phyloP scores from a whole-genome alignment of 2,329 filamentous ascomycete species.

The Ciborinia camelliae region DNA sequence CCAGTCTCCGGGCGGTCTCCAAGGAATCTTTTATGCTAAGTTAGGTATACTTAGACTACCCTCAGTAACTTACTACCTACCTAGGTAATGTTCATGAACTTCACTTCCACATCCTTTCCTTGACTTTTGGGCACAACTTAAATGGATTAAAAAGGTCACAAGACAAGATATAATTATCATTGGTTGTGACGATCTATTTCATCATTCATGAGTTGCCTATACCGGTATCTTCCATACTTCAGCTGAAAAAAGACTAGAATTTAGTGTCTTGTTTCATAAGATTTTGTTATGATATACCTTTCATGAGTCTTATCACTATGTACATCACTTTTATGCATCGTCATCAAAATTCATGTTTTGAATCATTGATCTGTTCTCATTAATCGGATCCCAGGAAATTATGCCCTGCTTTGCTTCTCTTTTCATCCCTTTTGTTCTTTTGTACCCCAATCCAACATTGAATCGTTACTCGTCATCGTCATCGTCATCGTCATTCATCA shows the following conservation, averaged over 20 bases:
- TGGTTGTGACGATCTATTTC: not conserved
- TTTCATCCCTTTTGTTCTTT: not conserved
- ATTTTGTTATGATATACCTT: not conserved
- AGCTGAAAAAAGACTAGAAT: not conserved
- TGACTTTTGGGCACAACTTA: not conserved
- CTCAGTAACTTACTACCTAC: not conserved
- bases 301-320: not conserved
- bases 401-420: not conserved
- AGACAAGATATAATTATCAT: not conserved
- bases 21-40: not conserved
- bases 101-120: not conserved
- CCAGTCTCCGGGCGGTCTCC: too few species aligned
- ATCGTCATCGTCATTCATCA: constrained; percentile 12
- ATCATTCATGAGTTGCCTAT: constrained; percentile 1
- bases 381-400: constrained; percentile 1
- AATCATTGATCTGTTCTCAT: constrained; percentile 9
- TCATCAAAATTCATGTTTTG: constrained; percentile 1
- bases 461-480: constrained; percentile 1
- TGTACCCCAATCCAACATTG: not conserved
- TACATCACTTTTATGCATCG: constrained; percentile 2
- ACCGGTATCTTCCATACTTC: not conserved
- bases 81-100: not conserved
- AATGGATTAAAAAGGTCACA: not conserved
- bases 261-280: not conserved
- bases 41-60: too few species aligned